phyloP scores from a whole-genome alignment of 257 asterid species.

The Rhazya stricta region DNA sequence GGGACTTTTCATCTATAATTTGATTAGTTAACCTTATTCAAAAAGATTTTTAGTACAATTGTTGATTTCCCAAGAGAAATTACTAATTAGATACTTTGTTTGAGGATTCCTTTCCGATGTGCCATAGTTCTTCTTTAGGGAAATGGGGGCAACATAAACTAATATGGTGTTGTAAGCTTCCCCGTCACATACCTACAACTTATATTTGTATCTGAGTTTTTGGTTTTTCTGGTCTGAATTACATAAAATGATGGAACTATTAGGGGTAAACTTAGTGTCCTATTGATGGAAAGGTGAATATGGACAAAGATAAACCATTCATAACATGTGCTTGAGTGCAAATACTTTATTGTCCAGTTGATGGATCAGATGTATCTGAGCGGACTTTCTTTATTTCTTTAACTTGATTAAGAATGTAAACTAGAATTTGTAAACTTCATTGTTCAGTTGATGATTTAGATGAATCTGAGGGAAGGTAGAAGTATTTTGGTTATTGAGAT shows the following conservation, averaged over 20 bases:
- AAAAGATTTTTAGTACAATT: no score
- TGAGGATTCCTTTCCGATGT: not conserved
- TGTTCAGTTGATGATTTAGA: not conserved
- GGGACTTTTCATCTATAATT: not conserved
- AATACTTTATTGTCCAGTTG: not conserved
- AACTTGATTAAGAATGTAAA: not conserved
- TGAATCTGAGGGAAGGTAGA: not conserved
- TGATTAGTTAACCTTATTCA: not conserved
- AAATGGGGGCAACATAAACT: not conserved
- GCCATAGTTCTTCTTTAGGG: not conserved
- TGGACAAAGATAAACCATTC: not conserved
- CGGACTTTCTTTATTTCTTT: not conserved
- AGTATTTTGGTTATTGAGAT: not conserved
- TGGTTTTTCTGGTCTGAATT: not conserved
- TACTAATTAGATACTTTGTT: not conserved
- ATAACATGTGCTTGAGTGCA: not conserved
- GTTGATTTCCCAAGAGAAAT: not conserved
- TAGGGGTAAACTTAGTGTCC: not conserved
- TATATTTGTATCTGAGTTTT: not conserved
- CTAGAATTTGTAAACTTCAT: not conserved
- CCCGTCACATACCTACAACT: not conserved
- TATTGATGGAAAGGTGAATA: not conserved
- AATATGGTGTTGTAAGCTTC: not conserved
- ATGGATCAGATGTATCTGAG: not conserved
- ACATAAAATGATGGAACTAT: not conserved